Evolutionary conservation across 805 yeast genomes (phyloP).

Genomic region (Priceomyces medius): DNA sequence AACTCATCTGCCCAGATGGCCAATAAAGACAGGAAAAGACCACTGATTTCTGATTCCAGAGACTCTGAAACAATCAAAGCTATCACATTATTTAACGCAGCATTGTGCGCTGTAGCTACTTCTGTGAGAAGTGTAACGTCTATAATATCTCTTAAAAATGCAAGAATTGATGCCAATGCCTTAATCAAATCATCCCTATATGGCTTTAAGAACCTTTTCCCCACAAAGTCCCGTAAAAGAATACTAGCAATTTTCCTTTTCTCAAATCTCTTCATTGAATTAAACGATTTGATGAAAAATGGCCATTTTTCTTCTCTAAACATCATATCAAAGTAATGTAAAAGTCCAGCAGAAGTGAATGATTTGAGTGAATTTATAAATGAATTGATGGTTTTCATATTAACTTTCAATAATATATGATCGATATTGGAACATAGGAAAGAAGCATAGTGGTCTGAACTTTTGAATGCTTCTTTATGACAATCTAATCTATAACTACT

Average conservation of each 20-base stretch:
- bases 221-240: slow-evolving; percentile 10
- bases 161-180: slow-evolving; percentile 18
- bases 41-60: slow-evolving; percentile 3
- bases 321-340: slow-evolving; percentile 21
- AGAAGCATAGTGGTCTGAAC: slow-evolving; percentile 19
- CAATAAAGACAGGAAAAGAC: slow-evolving; percentile 9
- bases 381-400: slow-evolving; percentile 8
- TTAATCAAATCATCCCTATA: slow-evolving; percentile 5
- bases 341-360: slow-evolving; percentile 16
- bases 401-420: slow-evolving; percentile 5
- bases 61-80: slow-evolving; percentile 12
- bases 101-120: slow-evolving; percentile 14
- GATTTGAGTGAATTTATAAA: slow-evolving; percentile 22
- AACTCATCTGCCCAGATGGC: slow-evolving; percentile 25
- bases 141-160: slow-evolving; percentile 14
- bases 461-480: slow-evolving; percentile 8
- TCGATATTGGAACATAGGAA: slow-evolving; percentile 21
- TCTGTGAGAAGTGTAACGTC: slow-evolving; percentile 22
- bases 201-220: neutral
- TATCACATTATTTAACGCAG: slow-evolving; percentile 15
- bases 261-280: slow-evolving; percentile 26
- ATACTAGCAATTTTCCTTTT: slow-evolving; percentile 19
- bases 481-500: slow-evolving; percentile 8
- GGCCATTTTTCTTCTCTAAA: slow-evolving; percentile 22
- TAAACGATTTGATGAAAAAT: slow-evolving; percentile 12